A percentile compares a stretch with the other conserved stretches of the same genome.
These are phyloP conservation scores for Mortierella sp. DNA, from an alignment of 371 early-diverging fungal species.

Conservation along the genomic window DNA sequence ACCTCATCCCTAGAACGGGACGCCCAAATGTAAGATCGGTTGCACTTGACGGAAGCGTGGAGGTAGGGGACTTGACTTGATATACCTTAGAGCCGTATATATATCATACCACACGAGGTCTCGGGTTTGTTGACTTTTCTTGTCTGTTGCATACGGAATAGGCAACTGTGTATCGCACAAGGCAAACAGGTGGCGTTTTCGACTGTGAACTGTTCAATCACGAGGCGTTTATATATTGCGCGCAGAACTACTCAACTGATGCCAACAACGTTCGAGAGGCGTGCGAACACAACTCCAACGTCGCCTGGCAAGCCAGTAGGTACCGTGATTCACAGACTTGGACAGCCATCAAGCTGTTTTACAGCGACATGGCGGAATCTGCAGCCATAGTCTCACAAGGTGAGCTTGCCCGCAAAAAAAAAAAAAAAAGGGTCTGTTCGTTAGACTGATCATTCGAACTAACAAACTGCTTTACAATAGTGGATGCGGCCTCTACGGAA, in stretches of 20 bases:
- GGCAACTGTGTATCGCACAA: conserved; percentile 45
- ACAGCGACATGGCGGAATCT: conserved; percentile 55
- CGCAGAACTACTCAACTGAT: conserved; percentile 71
- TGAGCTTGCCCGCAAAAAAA: background rate
- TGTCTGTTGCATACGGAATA: background rate
- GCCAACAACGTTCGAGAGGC: conserved; percentile 62
- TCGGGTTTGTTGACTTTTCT: background rate
- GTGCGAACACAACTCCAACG: conserved; percentile 79
- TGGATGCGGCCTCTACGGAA: conserved; percentile 15
- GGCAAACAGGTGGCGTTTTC: conserved; percentile 72
- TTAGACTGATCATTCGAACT: background rate
- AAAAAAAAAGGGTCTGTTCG: no score
- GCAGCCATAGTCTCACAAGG: conserved; percentile 44
- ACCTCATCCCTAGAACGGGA: conserved; percentile 31
- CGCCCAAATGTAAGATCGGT: conserved; percentile 26
- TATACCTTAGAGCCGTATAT: background rate
- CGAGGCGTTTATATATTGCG: conserved; percentile 75
- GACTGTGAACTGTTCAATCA: conserved; percentile 78
- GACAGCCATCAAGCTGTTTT: conserved; percentile 80
- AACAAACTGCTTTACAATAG: background rate
- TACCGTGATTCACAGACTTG: conserved; percentile 85
- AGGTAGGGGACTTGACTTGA: conserved; percentile 13
- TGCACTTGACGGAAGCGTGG: conserved; percentile 39
- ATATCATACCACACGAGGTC: no score
- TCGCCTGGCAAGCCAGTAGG: conserved; percentile 75